These are phyloP conservation scores for Hevea brasiliensis DNA, from an alignment of 345 rosid species.

Conservation along the genomic window DNA sequence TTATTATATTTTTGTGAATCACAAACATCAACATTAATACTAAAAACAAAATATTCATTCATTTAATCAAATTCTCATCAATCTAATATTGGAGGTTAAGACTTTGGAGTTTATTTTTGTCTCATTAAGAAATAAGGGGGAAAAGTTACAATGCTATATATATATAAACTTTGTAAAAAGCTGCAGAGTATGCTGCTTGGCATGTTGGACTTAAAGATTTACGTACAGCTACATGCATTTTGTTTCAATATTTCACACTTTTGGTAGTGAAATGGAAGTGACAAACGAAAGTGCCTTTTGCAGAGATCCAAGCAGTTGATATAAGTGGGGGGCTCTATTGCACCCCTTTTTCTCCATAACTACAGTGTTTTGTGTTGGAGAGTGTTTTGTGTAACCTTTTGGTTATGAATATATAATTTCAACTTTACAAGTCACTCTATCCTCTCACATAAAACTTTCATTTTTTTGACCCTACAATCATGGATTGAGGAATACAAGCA, in stretches of 20 bases:
- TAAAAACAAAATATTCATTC: no score
- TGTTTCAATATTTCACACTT: not conserved
- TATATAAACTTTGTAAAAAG: slow-evolving; percentile 14
- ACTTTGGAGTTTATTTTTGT: not conserved
- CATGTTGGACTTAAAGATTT: slow-evolving; percentile 11
- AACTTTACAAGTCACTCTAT: slow-evolving; percentile 17
- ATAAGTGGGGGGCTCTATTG: not conserved
- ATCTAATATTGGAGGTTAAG: no score
- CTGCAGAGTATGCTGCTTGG: slow-evolving; percentile 16
- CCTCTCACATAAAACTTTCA: not conserved
- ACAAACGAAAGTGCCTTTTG: slow-evolving; percentile 13
- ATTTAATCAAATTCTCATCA: no score
- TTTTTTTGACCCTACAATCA: not conserved
- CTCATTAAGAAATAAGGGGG: not conserved
- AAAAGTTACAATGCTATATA: not conserved
- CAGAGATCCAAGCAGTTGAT: not conserved
- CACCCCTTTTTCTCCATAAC: not conserved
- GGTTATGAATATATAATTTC: slow-evolving; percentile 16
- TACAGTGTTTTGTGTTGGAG: not conserved
- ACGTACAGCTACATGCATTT: slow-evolving; percentile 9
- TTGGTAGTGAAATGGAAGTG: not conserved
- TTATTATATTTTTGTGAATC: no score
- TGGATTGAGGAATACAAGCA: not conserved
- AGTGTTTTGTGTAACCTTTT: not conserved
- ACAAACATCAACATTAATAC: no score